Conservation (phyloP, 352 stramenopile genomes). For the Globisporangium canariense region DNA sequence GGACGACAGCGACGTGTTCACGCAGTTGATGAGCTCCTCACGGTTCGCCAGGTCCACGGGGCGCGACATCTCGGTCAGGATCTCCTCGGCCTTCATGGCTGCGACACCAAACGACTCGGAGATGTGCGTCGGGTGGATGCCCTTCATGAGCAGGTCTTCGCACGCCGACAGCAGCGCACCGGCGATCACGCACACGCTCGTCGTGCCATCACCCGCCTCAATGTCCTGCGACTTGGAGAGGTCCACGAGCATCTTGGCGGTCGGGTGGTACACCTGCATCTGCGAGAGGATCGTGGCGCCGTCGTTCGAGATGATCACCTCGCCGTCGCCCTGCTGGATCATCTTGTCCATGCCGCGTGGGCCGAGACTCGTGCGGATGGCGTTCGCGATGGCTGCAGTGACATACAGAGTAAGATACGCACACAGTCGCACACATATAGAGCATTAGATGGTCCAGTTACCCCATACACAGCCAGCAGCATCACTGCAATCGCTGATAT, state of each 20-base stretch:
- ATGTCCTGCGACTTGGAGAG: conserved; percentile 99
- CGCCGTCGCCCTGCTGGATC: conserved; percentile 96
- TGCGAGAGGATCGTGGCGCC: conserved; percentile 98
- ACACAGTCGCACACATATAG: neutral
- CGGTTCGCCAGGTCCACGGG: conserved; percentile 94
- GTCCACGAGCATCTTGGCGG: conserved; percentile 99
- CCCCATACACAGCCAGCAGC: neutral
- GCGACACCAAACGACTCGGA: conserved; percentile 94
- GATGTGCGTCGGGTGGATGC: conserved; percentile 99
- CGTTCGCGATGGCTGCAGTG: conserved; percentile 92
- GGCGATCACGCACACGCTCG: conserved; percentile 98
- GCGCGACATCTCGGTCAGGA: conserved; percentile 88
- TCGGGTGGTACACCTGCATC: conserved; percentile 98
- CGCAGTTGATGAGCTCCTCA: conserved; percentile 95
- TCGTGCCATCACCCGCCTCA: conserved; percentile 97
- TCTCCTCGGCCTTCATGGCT: conserved; percentile 84
- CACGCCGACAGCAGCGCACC: conserved; percentile 97
- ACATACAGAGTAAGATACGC: conserved; percentile 1
- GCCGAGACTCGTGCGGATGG: conserved; percentile 97
- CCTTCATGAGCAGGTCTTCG: conserved; percentile 88
- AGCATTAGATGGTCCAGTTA: too few species aligned
- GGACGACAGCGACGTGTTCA: conserved; percentile 97
- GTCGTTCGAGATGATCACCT: conserved; percentile 99
- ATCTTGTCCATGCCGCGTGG: conserved; percentile 99
- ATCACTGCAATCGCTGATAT: neutral